Percentiles rank a stretch among this genome's conserved stretches.
These are phyloP conservation scores for Malus fusca DNA, from an alignment of 306 rosid species.

Conservation along the genomic window DNA sequence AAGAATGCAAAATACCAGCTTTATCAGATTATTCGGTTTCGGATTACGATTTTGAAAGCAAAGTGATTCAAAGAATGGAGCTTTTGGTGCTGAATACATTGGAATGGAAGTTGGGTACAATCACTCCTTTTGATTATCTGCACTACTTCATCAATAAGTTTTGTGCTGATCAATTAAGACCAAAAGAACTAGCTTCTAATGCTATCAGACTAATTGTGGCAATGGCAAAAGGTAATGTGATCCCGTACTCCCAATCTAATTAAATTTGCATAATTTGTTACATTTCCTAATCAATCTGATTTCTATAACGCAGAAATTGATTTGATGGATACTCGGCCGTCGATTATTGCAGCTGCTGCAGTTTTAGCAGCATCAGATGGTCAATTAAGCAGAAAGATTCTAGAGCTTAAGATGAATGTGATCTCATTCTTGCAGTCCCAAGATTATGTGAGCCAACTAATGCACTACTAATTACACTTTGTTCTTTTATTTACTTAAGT, in stretches of 20 bases:
- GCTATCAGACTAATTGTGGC: slow-evolving; percentile 45
- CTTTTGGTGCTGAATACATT: slow-evolving; percentile 51
- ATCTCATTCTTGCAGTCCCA: slow-evolving; percentile 47
- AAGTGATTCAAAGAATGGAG: slow-evolving; percentile 64
- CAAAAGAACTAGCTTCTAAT: slow-evolving; percentile 36
- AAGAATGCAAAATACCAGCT: slow-evolving; percentile 51
- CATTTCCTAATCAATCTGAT: slow-evolving; percentile 6
- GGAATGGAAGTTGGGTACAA: slow-evolving; percentile 79
- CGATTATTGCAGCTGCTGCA: slow-evolving; percentile 73
- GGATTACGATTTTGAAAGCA: slow-evolving; percentile 50
- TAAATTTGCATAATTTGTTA: not conserved
- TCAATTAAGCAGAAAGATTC: slow-evolving; percentile 36
- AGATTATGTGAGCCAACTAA: slow-evolving; percentile 54
- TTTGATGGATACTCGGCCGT: slow-evolving; percentile 57
- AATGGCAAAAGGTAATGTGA: slow-evolving; percentile 47
- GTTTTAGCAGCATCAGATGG: slow-evolving; percentile 53
- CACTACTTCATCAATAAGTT: slow-evolving; percentile 54
- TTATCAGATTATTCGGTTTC: slow-evolving; percentile 42
- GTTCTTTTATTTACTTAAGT: not conserved
- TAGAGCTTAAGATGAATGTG: slow-evolving; percentile 43
- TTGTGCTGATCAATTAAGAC: slow-evolving; percentile 28
- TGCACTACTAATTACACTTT: not conserved
- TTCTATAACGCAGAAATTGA: slow-evolving; percentile 40
- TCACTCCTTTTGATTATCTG: slow-evolving; percentile 74
- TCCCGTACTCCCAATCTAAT: not conserved